Evolutionary conservation across 2,329 filamentous ascomycete species (phyloP).

Genomic region (Monilinia vaccinii-corymbosi): DNA sequence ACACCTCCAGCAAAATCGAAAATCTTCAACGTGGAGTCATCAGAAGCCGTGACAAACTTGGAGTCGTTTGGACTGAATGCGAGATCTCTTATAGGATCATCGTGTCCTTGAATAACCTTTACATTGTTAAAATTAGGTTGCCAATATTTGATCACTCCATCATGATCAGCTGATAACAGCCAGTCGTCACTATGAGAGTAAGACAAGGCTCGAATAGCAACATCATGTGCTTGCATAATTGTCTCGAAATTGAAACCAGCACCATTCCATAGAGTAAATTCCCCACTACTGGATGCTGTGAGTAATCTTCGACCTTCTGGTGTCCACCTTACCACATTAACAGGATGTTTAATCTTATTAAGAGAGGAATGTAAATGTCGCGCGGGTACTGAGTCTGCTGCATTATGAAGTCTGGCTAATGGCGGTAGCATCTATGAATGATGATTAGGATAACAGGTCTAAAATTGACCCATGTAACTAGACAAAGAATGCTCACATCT

Average conservation of each 20-base stretch:
- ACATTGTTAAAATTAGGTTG: conserved; percentile 99
- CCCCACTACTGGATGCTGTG: conserved; percentile 90
- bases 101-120: conserved; percentile 84
- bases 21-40: conserved; percentile 88
- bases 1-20: conserved; percentile 87
- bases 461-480: neutral
- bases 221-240: conserved; percentile 96
- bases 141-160: conserved; percentile 96
- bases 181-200: conserved; percentile 97
- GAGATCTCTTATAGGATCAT: conserved; percentile 81
- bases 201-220: conserved; percentile 68
- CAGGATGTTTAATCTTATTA: conserved; percentile 95
- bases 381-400: conserved; percentile 83
- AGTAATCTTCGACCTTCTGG: conserved; percentile 86
- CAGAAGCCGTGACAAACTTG: conserved; percentile 93
- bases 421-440: conserved; percentile 71
- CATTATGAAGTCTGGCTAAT: conserved; percentile 59
- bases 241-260: conserved; percentile 99
- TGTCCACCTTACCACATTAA: conserved; percentile 96
- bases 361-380: conserved; percentile 96
- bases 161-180: conserved; percentile 91
- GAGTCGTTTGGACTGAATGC: conserved; percentile 89
- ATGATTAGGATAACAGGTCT: conserved; percentile 14
- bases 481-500: conserved; percentile 51
- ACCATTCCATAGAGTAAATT: conserved; percentile 98